Evolutionary conservation across 225 moss, liverwort and hornwort species (phyloP), one percentile per base, ranked within the genome.

Genomic region (Thuidium tamariscinum): DNA sequence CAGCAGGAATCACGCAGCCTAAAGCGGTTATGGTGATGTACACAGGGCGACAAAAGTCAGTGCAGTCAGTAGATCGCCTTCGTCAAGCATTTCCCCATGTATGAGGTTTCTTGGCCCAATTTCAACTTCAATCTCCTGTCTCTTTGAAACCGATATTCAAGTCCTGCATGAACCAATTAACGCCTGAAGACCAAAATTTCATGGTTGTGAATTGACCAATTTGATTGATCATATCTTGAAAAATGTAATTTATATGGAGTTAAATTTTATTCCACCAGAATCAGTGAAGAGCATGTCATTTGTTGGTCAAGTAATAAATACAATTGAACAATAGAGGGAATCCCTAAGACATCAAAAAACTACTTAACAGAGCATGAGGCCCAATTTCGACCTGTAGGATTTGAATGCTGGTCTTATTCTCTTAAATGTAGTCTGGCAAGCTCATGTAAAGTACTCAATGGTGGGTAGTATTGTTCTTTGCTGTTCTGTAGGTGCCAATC

Each of bases 21-120:
- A 97, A 96, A 91, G 99, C 97, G 68, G 97, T 99, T 12, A 93
- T 99, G 95, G 96, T 99, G 86, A 97, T 99, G 99, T 97, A 97
- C 84, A 96, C 99, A 63, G 99, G 99, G 54, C 93, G 97, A 71
- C 95, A 95, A 84, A 99, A 97, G 55, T 96, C 99, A 37, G 96
- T 97, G 69, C 91, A 97, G 69, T 95, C 97, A 8, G 99, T 97
- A 59, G 97, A 99, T 82, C 95, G 95, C 77, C 82, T 99, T 81
- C 96, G 97, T 42, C 89, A 92, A 87, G 95, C 95, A 79, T 99
- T 92, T 86, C 95, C 97, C 59, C 81, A 89, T 62, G 96, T 96
- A 96, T 57, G 89, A 77, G 63, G 54, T 89, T 86, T 72, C 81
- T 81, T 51, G 14, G 25, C 82, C 82, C 81, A 48, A 76, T 42